phyloP scores from a whole-genome alignment of 1,139 yeast genomes.

The Taphrina sp. region DNA sequence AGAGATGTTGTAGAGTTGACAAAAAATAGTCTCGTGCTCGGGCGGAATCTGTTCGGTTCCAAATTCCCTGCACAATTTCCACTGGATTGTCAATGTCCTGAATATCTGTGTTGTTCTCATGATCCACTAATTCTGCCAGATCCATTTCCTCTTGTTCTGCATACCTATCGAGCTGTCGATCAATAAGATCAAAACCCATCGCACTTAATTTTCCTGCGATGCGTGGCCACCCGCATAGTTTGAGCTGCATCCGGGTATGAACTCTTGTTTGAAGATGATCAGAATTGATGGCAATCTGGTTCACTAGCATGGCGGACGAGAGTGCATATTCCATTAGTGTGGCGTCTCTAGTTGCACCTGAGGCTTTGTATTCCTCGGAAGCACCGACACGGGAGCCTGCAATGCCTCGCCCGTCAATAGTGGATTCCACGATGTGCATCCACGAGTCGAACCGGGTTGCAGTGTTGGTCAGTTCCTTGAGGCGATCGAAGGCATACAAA shows the following conservation, averaged over 20 bases:
- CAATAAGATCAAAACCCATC: constrained; percentile 62
- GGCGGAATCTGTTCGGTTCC: constrained; percentile 69
- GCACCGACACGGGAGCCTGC: constrained; percentile 92
- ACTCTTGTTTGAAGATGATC: constrained; percentile 65
- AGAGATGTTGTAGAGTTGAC: constrained; percentile 80
- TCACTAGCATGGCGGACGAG: constrained; percentile 72
- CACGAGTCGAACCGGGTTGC: constrained; percentile 75
- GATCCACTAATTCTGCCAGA: constrained; percentile 47
- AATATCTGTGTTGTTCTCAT: constrained; percentile 54
- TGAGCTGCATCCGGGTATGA: constrained; percentile 72
- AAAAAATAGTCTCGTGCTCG: constrained; percentile 66
- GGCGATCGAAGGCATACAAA: constrained; percentile 60
- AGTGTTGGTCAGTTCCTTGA: constrained; percentile 62
- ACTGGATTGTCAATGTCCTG: constrained; percentile 59
- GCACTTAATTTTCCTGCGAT: constrained; percentile 62
- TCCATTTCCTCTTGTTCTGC: constrained; percentile 70
- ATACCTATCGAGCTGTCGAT: constrained; percentile 65
- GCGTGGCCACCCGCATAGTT: constrained; percentile 69
- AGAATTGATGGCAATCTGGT: constrained; percentile 67
- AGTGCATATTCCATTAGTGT: constrained; percentile 76
- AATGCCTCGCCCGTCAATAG: constrained; percentile 83
- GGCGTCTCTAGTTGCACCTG: constrained; percentile 63
- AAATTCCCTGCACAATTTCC: constrained; percentile 64
- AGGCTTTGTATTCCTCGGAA: constrained; percentile 72
- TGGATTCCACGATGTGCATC: constrained; percentile 68